These are phyloP conservation scores for Hortiboletus flavorubellus DNA, from an alignment of 768 basidiomycete species.

Conservation along the genomic window DNA sequence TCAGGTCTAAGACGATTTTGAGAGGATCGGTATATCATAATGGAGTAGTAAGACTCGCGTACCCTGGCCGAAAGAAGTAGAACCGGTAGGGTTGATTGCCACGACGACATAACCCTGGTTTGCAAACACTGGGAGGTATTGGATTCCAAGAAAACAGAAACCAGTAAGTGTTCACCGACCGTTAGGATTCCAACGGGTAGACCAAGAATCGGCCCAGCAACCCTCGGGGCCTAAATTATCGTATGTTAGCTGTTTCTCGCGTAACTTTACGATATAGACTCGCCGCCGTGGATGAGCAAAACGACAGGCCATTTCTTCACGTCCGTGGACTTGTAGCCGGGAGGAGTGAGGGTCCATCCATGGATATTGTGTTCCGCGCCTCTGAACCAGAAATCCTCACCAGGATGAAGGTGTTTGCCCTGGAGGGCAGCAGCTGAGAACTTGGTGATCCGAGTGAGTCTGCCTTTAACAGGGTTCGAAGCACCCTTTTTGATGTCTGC, in stretches of 20 bases:
- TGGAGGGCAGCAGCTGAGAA: conserved; percentile 57
- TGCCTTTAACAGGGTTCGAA: conserved; percentile 25
- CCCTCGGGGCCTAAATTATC: conserved; percentile 58
- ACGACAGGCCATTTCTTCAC: conserved; percentile 76
- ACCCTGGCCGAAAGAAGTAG: conserved; percentile 91
- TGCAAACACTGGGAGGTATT: conserved; percentile 57
- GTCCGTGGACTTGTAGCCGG: conserved; percentile 64
- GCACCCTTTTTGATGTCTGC: conserved; percentile 35
- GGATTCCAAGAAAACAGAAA: neutral
- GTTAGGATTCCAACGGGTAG: conserved; percentile 89
- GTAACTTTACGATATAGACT: conserved; percentile 2
- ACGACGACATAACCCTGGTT: conserved; percentile 88
- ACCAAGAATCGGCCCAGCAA: conserved; percentile 92
- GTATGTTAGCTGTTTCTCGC: neutral
- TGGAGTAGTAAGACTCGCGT: neutral
- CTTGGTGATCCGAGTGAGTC: conserved; percentile 57
- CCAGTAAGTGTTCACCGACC: conserved; percentile 35
- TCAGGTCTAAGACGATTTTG: conserved; percentile 49
- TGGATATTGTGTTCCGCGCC: conserved; percentile 80
- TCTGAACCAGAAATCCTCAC: conserved; percentile 87
- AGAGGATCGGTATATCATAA: neutral
- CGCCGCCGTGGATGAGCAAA: conserved; percentile 78
- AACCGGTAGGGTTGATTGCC: conserved; percentile 90
- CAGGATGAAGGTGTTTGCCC: conserved; percentile 54
- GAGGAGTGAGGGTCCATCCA: conserved; percentile 81